Evolutionary conservation across 768 basidiomycete species (phyloP), one percentile per base, ranked within the genome.

Genomic region (Boletus tomentosulus): DNA sequence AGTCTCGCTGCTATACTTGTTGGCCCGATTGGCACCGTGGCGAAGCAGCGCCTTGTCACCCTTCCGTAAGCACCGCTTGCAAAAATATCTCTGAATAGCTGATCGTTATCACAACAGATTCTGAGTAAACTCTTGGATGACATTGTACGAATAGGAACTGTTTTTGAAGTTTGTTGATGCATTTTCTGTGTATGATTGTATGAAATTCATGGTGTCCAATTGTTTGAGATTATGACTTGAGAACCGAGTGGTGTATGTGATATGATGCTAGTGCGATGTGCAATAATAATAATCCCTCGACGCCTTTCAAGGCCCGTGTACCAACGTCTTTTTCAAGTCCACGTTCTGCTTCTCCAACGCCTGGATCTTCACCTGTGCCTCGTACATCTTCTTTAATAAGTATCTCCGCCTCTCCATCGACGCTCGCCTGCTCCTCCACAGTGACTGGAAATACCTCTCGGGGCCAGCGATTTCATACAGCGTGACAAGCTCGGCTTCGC

Each of bases 381-480:
- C 76, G 12, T 76, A 73, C 82, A 98, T 87, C 74, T 89, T 95
- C 53, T 80, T 78, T 60, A 86, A 68, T 48, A 97, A 69, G 67
- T 86, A 88, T 35, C 74, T 77, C 22, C 81, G 82, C 54, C 96
- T 78, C 54, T 78, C 75, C 31, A 73, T 74, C 41, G 84, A 77
- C 1, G 84, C 84, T 15, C 68, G 71, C 57, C 71, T 72, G 54
- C 76, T 74, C 37, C 74, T 73, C 68, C 76, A 78, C 61, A 74
- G 67, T 45, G 69, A 71, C 27, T 63, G 61, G 43, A 73, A 76
- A 48, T 73, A 70, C 43, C 74, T 72, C 39, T 79, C 77, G 10
- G 76, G 72, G 38, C 82, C 80, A 12, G 48, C 28, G n/a, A 94
- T 86, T 44, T 81, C 81, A 46, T 81, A 81, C 19, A 98, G 74